Conservation (phyloP, 176 grass and related monocot genomes). For the Bromus sterilis region DNA sequence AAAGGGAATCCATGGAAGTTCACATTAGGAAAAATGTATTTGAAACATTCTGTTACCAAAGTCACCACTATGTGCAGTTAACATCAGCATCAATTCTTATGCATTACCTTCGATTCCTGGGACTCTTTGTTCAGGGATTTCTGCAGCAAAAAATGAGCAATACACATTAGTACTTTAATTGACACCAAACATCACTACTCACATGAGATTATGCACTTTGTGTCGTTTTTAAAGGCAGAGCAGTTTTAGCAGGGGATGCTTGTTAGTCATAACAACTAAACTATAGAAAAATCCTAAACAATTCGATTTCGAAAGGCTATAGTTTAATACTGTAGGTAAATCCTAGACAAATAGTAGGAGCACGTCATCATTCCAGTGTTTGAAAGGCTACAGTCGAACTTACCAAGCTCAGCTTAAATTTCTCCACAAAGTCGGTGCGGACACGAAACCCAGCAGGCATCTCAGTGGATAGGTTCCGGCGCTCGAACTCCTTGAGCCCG, state of each 20-base stretch:
- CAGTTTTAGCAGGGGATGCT: not conserved
- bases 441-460: conserved; percentile 41
- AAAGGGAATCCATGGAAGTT: not conserved
- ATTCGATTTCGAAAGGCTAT: not conserved
- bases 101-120: conserved; percentile 60
- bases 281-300: too few species aligned
- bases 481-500: conserved; percentile 66
- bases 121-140: conserved; percentile 49
- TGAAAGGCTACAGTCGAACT: not conserved
- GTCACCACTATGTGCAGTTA: not conserved
- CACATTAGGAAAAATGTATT: not conserved
- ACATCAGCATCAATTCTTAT: not conserved
- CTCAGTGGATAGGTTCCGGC: conserved; percentile 51
- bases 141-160: conserved; percentile 35
- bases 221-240: not conserved
- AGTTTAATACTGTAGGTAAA: not conserved
- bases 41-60: not conserved
- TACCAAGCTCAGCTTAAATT: conserved; percentile 73
- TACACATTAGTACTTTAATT: conserved; percentile 4
- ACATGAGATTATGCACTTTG: not conserved
- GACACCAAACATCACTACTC: not conserved
- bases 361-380: not conserved
- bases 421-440: conserved; percentile 58
- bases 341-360: not conserved
- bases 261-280: not conserved